Base-by-base conservation (phyloP, 202 grass and related monocot genomes). In the Hordeum pubiflorum region DNA sequence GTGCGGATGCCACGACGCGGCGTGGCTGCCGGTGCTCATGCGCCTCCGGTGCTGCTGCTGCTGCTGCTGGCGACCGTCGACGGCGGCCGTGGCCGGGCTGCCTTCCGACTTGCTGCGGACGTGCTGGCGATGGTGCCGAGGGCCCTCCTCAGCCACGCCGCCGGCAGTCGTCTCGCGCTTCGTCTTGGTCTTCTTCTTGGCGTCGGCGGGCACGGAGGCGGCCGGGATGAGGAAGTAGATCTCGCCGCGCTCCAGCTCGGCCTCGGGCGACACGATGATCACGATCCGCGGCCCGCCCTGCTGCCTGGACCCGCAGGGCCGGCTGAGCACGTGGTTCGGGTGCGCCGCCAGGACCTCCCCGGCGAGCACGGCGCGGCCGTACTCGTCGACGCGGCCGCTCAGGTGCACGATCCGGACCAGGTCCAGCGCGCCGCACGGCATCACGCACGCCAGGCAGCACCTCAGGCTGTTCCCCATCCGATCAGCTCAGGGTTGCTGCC, bases 161-260 rank as follows among this genome's bases (percentile, higher is more conserved):
- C 24, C 21, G 9, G 11, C 0, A 11, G 48, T 37, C 41, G 7
- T 2, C 17, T 54, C 50, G 6, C 50, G 50, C 50, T 54, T 52
- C 9, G 21, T 48, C 69, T 10, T 68, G 2, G 17, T 31, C 80
- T 73, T 52, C 84, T 83, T 90, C 73, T 82, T 88, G 46, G 78
- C 79, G 4, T 89, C 86, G 15, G 76, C 75, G 3, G 69, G 41
- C 69, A 86, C 60, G 4, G 91, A 93, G 1, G 87, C 81, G 0
- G 82, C 84, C 7, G 91, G 91, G 41, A 97, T 81, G 84, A 97
- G 86, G 87, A 93, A 97, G 76, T 97, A 97, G 69, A 97, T 93
- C 63, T 86, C 81, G 10, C 91, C 94, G 14, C 94, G 86, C 82
- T 91, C 57, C 24, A 97, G 85, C 87, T 93, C 91, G 6, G 91